Conservation (phyloP, 163 green algal genomes). For the Prototheca stagnorum region DNA sequence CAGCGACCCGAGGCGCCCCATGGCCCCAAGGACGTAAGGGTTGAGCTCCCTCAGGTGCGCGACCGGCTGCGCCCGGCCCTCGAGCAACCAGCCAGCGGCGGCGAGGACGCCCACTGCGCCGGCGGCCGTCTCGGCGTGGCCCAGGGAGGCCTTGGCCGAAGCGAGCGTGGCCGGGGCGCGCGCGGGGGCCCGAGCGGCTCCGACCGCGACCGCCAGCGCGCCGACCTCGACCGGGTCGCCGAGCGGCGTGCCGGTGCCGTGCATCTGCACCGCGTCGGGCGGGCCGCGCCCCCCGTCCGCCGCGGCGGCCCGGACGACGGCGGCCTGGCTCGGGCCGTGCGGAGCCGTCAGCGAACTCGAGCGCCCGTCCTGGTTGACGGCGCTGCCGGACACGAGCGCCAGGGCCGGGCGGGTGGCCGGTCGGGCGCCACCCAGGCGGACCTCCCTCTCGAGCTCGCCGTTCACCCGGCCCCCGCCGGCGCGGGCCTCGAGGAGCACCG, state of each 20-base stretch:
- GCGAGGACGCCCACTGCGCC: constrained; percentile 47
- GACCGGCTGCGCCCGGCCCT: too few species aligned
- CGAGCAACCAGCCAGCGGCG: too few species aligned
- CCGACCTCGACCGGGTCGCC: constrained; percentile 69
- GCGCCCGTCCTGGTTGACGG: constrained; percentile 69
- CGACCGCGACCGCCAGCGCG: constrained; percentile 16
- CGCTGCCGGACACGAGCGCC: too few species aligned
- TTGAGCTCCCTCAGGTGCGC: constrained; percentile 47
- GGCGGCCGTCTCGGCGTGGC: constrained; percentile 59
- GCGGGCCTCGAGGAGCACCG: constrained; percentile 19
- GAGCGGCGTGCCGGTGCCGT: constrained; percentile 52
- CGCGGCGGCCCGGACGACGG: constrained; percentile 29
- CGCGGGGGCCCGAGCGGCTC: neutral
- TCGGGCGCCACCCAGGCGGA: too few species aligned
- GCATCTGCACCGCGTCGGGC: constrained; percentile 8
- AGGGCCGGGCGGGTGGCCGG: too few species aligned
- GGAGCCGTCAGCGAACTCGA: too few species aligned
- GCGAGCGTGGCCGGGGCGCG: constrained; percentile 29
- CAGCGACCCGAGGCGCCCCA: constrained; percentile 3
- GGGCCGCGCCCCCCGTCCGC: constrained; percentile 15
- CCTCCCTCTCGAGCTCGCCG: too few species aligned
- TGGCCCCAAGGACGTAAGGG: constrained; percentile 23
- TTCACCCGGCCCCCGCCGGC: too few species aligned
- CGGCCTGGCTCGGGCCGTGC: constrained; percentile 53
- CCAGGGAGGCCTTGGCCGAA: constrained; percentile 52